Evolutionary conservation across 139 green algal genomes (phyloP), one percentile per base, ranked within the genome.

Genomic region (Tetradesmus obliquus): DNA sequence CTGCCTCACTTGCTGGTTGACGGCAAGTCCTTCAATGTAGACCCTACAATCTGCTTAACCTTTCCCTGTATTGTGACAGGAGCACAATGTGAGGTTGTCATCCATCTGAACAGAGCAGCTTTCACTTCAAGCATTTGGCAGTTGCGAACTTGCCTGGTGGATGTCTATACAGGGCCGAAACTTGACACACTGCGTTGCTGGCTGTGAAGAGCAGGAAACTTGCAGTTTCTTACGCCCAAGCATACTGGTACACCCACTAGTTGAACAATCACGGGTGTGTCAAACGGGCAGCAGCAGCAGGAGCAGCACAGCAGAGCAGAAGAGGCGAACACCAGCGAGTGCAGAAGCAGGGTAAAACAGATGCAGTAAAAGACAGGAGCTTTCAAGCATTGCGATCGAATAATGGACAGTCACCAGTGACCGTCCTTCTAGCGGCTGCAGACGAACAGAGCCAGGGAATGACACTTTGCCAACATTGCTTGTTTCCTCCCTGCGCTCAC

Each of bases 161-260:
- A 99, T 99, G 94, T 99, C 98, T 51, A 99, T 99, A 94, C 98
- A 99, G 0, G 98, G 98, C 15, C 98, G 93, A 85, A 99, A 99
- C 66, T 87, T 93, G 13, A 92, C 72, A 51, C 62, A 90, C 4
- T 88, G 57, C 12, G 58, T 5, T 2, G 8, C 12, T 20, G 8
- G 10, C 32, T 79, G 58, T 19, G 58, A 9, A 2, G 84, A 88
- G 22, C 84, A 79, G 4, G 10, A 13, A 8, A 88, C 60, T 5
- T 79, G 58, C 5, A 88, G 60, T 2, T 45, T 54, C 5, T 72
- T 12, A 24, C 82, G 60, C 24, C 82, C 82, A 19, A 87, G 53
- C 55, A 32, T 87, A 10, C 54, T n/a, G 20, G 32, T 45, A 74
- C 62, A 57, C 81, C 55, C 12, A 17, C 0, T 69, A 24, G 66